Base-by-base conservation (phyloP, 1,284 basidiomycete species). In the Coriolopsis trogii region DNA sequence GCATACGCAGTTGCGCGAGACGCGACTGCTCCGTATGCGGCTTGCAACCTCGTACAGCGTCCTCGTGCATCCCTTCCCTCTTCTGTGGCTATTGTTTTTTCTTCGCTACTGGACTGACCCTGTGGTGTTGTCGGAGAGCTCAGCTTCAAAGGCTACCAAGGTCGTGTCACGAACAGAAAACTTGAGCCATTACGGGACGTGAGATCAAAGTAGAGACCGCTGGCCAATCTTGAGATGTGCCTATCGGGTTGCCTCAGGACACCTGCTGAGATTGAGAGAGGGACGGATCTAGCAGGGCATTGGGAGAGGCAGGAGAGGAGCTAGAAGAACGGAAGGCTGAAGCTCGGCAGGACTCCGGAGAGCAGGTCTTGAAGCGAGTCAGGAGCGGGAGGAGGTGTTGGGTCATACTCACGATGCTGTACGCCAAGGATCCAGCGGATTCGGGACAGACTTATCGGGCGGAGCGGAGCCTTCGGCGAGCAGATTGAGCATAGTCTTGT, bases 41-140 rank as follows among this genome's bases (percentile, higher is more conserved):
- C 96, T 98, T 98, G 70, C 96, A 99, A 0, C 96, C 96, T 96
- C 96, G 98, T 0, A 96, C 96, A 0, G 93, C 79, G 74, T 99
- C 96, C 84, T 91, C n/a, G 88, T 93, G 82, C 93, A 88, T 0
- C 89, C 89, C 62, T 87, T 87, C 65, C 91, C 89, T 0, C 79
- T 80, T 1, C 77, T 67, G 65, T 12, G 73, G 73, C 73, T 79
- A 81, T 45, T 73, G 72, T 78, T 77, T 78, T 55, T 70, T 71
- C 63, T 72, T 71, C 16, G 67, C 56, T 46, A 72, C 72, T 46
- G 79, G 73, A 56, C 69, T 71, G 34, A 26, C 7, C 36, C 46
- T 1, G 58, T 60, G 2, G 57, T 48, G 26, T 56, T 54, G 52
- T 73, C 62, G 29, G 60, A 57, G 54, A 59, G 46, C 21, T 70